These are phyloP conservation scores for Glycine tomentella DNA, from an alignment of 306 rosid species.

Conservation along the genomic window DNA sequence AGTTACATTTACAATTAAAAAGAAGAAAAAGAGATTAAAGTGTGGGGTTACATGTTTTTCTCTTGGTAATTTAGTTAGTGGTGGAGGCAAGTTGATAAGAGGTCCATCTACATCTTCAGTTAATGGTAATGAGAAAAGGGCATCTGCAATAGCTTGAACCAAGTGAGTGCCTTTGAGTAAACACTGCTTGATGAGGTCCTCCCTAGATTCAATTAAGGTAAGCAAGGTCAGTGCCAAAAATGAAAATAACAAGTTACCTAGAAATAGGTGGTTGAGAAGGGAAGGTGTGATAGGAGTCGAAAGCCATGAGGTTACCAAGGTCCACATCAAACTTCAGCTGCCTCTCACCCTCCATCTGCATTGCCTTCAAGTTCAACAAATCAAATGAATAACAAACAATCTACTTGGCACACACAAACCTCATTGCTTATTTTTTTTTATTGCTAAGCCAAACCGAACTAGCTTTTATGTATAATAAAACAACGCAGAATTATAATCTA, in stretches of 20 bases:
- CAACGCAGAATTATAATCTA: too few species aligned
- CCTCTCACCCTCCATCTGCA: constrained; percentile 45
- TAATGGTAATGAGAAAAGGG: constrained; percentile 73
- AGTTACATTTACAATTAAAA: background rate
- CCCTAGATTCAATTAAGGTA: constrained; percentile 51
- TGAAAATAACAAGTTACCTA: background rate
- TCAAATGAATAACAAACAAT: background rate
- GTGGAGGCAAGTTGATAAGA: constrained; percentile 75
- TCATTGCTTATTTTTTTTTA: too few species aligned
- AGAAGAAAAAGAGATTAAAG: background rate
- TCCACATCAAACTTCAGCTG: constrained; percentile 50
- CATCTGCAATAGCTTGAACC: constrained; percentile 79
- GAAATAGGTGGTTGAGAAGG: constrained; percentile 50
- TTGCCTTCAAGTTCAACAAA: background rate
- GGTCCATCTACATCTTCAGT: constrained; percentile 84
- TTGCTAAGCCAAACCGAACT: too few species aligned
- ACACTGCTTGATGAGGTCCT: constrained; percentile 64
- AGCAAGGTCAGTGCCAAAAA: background rate
- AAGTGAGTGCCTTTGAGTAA: constrained; percentile 74
- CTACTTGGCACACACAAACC: too few species aligned
- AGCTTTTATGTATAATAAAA: too few species aligned
- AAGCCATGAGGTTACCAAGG: constrained; percentile 80
- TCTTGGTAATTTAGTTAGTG: constrained; percentile 77
- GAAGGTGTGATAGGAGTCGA: constrained; percentile 58
- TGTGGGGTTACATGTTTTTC: constrained; percentile 75